Evolutionary conservation across 306 rosid species (phyloP).

Genomic region (Lotus japonicus): DNA sequence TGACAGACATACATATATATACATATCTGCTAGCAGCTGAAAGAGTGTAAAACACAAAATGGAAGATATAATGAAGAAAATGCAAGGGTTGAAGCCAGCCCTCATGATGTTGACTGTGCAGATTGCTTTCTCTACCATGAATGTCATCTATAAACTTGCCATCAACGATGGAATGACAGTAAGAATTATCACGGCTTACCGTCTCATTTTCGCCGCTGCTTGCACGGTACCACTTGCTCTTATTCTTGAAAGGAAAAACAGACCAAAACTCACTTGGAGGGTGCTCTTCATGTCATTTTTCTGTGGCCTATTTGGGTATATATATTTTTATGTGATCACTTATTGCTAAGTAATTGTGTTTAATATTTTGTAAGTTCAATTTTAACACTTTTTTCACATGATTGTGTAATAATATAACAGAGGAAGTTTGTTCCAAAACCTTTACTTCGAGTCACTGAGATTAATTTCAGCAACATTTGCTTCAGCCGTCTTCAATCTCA

Average conservation of each 20-base stretch:
- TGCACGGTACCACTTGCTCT: constrained; percentile 33
- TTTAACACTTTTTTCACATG: background rate
- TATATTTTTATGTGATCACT: too few species aligned
- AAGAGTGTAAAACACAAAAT: background rate
- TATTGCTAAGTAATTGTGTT: background rate
- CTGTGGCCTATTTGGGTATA: constrained; percentile 46
- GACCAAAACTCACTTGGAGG: constrained; percentile 31
- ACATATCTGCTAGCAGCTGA: too few species aligned
- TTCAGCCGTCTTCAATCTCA: constrained; percentile 25
- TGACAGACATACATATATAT: too few species aligned
- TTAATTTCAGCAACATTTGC: constrained; percentile 29
- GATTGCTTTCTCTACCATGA: constrained; percentile 6
- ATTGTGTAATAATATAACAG: background rate
- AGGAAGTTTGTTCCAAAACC: constrained; percentile 30
- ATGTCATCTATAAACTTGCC: constrained; percentile 28
- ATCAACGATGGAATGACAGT: constrained; percentile 28
- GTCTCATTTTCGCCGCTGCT: constrained; percentile 31
- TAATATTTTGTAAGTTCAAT: background rate
- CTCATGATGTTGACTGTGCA: constrained; percentile 31
- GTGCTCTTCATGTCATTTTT: constrained; percentile 27
- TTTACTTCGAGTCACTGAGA: constrained; percentile 11
- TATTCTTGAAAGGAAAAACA: constrained; percentile 19
- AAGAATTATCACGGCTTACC: constrained; percentile 30
- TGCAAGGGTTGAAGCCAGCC: constrained; percentile 28
- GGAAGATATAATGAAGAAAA: background rate